Evolutionary conservation across 2,329 filamentous ascomycete genomes (phyloP).

Genomic region (Aspergillus sp.): DNA sequence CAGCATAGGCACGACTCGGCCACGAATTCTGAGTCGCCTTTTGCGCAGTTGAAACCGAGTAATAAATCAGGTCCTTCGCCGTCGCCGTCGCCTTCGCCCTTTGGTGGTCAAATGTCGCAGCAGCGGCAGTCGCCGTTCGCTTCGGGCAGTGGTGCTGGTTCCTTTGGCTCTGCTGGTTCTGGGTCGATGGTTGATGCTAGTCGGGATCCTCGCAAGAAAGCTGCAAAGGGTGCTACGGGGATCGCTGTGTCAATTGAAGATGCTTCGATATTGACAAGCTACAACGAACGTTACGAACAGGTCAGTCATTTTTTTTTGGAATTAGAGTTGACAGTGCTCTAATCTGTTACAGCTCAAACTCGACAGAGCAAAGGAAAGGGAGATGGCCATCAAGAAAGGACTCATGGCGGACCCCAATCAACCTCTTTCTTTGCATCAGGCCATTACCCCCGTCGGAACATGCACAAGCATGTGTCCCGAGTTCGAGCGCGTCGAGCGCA

Average conservation of each 20-base stretch:
- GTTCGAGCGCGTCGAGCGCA: slow-evolving; percentile 54
- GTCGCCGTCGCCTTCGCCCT: slow-evolving; percentile 6
- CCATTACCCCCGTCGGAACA: slow-evolving; percentile 54
- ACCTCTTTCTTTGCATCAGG: slow-evolving; percentile 51
- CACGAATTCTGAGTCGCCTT: slow-evolving; percentile 14
- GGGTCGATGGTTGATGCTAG: slow-evolving; percentile 5
- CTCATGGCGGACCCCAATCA: slow-evolving; percentile 53
- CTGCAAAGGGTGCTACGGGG: slow-evolving; percentile 5
- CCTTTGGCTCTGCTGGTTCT: slow-evolving; percentile 8
- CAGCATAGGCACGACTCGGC: slow-evolving; percentile 10
- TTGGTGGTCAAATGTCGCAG: slow-evolving; percentile 9
- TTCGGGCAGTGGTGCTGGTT: slow-evolving; percentile 7
- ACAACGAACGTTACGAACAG: slow-evolving; percentile 31
- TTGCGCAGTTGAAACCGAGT: slow-evolving; percentile 16
- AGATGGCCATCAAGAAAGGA: slow-evolving; percentile 45
- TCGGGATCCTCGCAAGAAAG: slow-evolving; percentile 10
- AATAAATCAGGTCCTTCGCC: slow-evolving; percentile 2
- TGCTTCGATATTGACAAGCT: slow-evolving; percentile 15
- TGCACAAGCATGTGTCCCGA: slow-evolving; percentile 59
- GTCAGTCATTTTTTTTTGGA: slow-evolving; percentile 13
- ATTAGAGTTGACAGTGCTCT: neutral
- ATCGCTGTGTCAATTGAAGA: slow-evolving; percentile 16
- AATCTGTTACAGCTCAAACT: slow-evolving; percentile 37
- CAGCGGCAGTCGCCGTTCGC: slow-evolving; percentile 14
- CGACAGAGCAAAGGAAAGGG: slow-evolving; percentile 42